Evolutionary conservation across 1,284 basidiomycete genomes (phyloP).

Genomic region (Cryptococcus sp.): DNA sequence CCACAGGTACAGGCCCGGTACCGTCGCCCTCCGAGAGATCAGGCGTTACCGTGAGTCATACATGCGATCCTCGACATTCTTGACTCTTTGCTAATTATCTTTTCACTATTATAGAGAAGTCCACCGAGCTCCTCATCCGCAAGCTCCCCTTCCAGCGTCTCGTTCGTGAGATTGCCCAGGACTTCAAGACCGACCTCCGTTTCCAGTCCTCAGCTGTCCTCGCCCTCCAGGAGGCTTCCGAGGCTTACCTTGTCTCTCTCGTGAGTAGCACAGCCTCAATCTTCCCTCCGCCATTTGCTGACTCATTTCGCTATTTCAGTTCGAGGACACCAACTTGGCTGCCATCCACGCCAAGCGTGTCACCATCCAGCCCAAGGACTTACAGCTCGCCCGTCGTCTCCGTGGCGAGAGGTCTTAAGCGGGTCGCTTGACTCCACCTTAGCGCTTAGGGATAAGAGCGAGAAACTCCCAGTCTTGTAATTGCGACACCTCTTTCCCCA

Average conservation of each 20-base stretch:
- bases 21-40: conserved; percentile 96
- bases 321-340: conserved; percentile 75
- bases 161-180: conserved; percentile 69
- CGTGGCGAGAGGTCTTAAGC: conserved; percentile 77
- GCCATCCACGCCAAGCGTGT: conserved; percentile 91
- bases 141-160: conserved; percentile 92
- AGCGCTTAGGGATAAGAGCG: background rate
- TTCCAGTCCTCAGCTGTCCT: conserved; percentile 92
- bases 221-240: conserved; percentile 85
- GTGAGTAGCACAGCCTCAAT: background rate
- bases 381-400: conserved; percentile 74
- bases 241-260: conserved; percentile 88
- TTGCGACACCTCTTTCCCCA: background rate
- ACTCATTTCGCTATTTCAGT: conserved; percentile 40
- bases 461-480: background rate
- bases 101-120: conserved; percentile 54
- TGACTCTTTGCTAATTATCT: background rate
- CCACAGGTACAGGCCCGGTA: conserved; percentile 94
- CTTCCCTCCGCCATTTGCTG: no score
- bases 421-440: background rate
- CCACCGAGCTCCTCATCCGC: conserved; percentile 87
- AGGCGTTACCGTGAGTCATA: conserved; percentile 79
- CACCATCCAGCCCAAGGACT: conserved; percentile 74
- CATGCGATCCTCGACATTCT: conserved; percentile 5
- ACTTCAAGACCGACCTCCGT: conserved; percentile 72